Evolutionary conservation across 305 asterid genomes (phyloP).

Genomic region (Rubia peregrina): DNA sequence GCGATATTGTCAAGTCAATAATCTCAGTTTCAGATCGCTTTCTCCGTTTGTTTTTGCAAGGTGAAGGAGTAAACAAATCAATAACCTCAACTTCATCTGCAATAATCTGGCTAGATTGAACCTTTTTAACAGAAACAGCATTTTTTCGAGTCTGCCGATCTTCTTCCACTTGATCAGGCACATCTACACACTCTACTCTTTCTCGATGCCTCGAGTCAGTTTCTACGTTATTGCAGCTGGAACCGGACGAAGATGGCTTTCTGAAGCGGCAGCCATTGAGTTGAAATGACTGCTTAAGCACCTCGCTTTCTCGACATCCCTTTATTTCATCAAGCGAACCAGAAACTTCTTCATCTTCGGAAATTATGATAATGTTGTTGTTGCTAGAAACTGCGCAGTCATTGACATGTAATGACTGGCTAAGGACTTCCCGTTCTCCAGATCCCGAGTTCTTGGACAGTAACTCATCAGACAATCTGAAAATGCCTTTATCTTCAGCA

Average conservation of each 20-base stretch:
- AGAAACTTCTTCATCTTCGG: slow-evolving; percentile 24
- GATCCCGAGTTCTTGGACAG: slow-evolving; percentile 12
- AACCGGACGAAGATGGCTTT: slow-evolving; percentile 17
- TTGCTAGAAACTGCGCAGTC: slow-evolving; percentile 24
- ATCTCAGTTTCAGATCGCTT: slow-evolving; percentile 36
- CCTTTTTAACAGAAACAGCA: slow-evolving; percentile 15
- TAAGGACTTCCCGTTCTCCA: slow-evolving; percentile 21
- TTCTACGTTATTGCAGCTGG: slow-evolving; percentile 14
- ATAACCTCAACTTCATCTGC: slow-evolving; percentile 47
- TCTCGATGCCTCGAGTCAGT: slow-evolving; percentile 20
- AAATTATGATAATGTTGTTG: slow-evolving; percentile 1
- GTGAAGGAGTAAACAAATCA: slow-evolving; percentile 62
- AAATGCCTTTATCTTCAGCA: slow-evolving; percentile 22
- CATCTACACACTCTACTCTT: slow-evolving; percentile 17
- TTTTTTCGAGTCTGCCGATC: slow-evolving; percentile 18
- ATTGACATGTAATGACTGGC: slow-evolving; percentile 17
- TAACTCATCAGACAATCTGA: slow-evolving; percentile 18
- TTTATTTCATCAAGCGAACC: slow-evolving; percentile 14
- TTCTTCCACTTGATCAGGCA: slow-evolving; percentile 14
- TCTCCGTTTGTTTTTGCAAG: slow-evolving; percentile 46
- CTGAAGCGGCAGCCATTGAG: slow-evolving; percentile 23
- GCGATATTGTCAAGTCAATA: slow-evolving; percentile 80
- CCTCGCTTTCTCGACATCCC: slow-evolving; percentile 16
- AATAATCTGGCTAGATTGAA: slow-evolving; percentile 13
- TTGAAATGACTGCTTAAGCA: slow-evolving; percentile 17